These are phyloP conservation scores for Eragrostis curvula DNA, from an alignment of 176 grass and related monocot species.

Conservation along the genomic window DNA sequence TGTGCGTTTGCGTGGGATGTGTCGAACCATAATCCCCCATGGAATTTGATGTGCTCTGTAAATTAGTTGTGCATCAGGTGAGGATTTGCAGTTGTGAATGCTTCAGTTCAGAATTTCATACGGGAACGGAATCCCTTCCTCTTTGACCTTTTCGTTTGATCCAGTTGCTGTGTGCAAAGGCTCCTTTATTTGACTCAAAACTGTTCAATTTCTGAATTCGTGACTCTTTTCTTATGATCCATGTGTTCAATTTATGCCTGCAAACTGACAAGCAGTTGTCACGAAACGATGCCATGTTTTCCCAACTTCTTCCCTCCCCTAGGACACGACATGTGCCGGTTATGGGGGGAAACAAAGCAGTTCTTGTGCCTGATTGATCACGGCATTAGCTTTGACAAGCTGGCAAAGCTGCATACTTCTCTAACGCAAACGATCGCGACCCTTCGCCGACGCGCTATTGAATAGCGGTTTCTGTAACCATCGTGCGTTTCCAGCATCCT, in stretches of 20 bases:
- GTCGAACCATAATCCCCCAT: not conserved
- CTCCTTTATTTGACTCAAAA: not conserved
- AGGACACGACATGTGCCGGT: not conserved
- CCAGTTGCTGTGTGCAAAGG: not conserved
- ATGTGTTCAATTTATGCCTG: not conserved
- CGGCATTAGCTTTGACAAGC: slow-evolving; percentile 18
- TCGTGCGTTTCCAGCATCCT: not conserved
- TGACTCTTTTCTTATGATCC: too few relatives aligned
- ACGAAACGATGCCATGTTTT: not conserved
- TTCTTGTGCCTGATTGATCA: not conserved
- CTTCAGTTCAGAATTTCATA: not conserved
- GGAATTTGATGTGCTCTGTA: not conserved
- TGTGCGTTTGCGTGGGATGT: not conserved
- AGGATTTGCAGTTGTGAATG: not conserved
- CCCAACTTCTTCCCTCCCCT: not conserved
- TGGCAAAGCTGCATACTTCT: not conserved
- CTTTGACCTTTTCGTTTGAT: not conserved
- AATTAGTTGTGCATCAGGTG: not conserved
- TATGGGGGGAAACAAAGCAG: not conserved
- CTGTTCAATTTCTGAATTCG: not conserved
- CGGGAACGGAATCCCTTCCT: not conserved
- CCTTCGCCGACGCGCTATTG: slow-evolving; percentile 28
- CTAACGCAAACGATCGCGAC: slow-evolving; percentile 20
- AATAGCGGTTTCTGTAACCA: slow-evolving; percentile 16
- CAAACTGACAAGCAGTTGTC: not conserved